phyloP scores from a whole-genome alignment of 768 basidiomycete genomes.

The Mrakia gelida region DNA sequence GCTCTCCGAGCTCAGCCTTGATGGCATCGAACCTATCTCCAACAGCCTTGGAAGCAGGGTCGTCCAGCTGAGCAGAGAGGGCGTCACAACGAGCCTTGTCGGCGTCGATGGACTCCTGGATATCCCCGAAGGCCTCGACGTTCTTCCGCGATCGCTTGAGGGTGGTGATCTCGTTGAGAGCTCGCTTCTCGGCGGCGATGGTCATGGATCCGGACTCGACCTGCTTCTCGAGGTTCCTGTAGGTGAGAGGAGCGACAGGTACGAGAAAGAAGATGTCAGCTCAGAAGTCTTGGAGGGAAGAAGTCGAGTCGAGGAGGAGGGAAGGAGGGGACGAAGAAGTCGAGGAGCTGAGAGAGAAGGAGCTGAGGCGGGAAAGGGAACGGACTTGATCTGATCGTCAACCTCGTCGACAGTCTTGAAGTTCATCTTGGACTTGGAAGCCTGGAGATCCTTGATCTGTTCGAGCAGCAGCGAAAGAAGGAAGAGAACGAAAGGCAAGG shows the following conservation, averaged over 20 bases:
- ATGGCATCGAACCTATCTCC: conserved; percentile 76
- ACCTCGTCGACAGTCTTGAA: conserved; percentile 82
- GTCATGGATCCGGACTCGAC: conserved; percentile 89
- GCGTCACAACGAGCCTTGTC: conserved; percentile 71
- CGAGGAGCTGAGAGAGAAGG: not conserved
- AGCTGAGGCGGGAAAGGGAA: conserved; percentile 21
- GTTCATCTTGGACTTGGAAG: conserved; percentile 67
- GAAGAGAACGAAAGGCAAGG: not conserved
- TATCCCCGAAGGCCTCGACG: conserved; percentile 74
- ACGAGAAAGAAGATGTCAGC: not conserved
- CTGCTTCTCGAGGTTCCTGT: conserved; percentile 75
- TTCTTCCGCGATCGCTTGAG: conserved; percentile 64
- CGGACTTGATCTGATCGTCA: conserved; percentile 79
- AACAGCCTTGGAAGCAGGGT: conserved; percentile 77
- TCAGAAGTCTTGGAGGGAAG: not conserved
- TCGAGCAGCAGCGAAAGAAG: not conserved
- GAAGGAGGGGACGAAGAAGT: not conserved
- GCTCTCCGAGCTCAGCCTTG: conserved; percentile 74
- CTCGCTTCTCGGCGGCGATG: conserved; percentile 90
- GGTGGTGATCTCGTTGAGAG: conserved; percentile 79
- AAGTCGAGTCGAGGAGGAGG: not conserved
- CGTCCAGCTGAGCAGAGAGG: conserved; percentile 76
- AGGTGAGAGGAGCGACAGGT: not conserved
- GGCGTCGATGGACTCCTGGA: conserved; percentile 74
- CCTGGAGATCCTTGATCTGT: conserved; percentile 81